Evolutionary conservation across 257 asterid genomes (phyloP), one percentile per base, ranked within the genome.

Genomic region (Solanum appendiculatum): DNA sequence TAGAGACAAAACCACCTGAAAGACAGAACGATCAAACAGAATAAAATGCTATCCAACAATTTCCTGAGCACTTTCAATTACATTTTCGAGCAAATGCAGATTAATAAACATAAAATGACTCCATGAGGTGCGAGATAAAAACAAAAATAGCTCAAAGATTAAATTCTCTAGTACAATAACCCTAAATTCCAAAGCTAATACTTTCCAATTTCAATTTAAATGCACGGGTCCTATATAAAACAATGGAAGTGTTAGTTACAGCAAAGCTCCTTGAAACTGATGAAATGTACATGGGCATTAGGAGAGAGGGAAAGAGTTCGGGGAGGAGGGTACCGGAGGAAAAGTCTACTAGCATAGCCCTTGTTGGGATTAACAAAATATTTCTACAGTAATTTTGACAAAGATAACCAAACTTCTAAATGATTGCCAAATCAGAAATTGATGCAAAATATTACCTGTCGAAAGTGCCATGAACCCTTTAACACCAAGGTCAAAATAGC

Each of bases 391-490:
- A 23, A 39, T 11, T 80, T 15, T 46, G 27, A 44, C 64, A 27
- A 42, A 77, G 34, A 27, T 46, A 29, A 9, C 27, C 42, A 27
- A 46, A 80, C 42, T 9, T 20, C 36, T 46, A 46, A 46, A 46
- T 27, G 10, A 16, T 20, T 8, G 14, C 5, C 54, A 78, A 29
- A 44, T 80, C 40, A 46, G n/a, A 27, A 13, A 44, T 2, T 25
- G 84, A 16, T 3, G 14, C 40, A 88, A 60, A 84, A 81, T 51
- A 78, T 86, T 25, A 97, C 99, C 96, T 97, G 99, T 70, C 99
- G 95, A 83, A 92, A 91, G 90, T 97, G 88, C 98, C 98, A 97
- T 90, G 98, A 90, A 89, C 98, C 98, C 87, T 97, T 95, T 36
- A 95, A 88, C 70, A 91, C 92, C 96, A 97, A 91, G 51, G 99